Conservation (phyloP, 768 basidiomycete genomes). For the Agaricus blazei region DNA sequence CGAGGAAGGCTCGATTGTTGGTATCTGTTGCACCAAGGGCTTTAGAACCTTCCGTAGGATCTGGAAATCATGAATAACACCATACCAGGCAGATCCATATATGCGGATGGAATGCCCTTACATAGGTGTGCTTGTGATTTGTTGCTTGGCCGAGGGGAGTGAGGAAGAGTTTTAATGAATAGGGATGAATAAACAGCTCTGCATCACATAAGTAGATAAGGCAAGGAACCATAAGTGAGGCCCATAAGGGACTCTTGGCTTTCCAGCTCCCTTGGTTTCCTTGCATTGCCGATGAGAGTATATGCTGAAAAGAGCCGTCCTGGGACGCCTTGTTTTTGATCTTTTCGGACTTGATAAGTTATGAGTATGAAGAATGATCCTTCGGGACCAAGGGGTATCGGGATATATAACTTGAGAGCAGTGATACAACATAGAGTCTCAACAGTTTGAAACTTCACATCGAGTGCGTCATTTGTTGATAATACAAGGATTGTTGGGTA, state of each 20-base stretch:
- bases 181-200: slow-evolving; percentile 34
- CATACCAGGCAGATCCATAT: slow-evolving; percentile 55
- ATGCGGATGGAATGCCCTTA: slow-evolving; percentile 34
- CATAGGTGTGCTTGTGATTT: slow-evolving; percentile 26
- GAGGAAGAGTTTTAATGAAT: slow-evolving; percentile 32
- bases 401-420: slow-evolving; percentile 1
- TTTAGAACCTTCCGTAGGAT: slow-evolving; percentile 7
- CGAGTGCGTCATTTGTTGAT: background rate
- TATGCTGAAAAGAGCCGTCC: slow-evolving; percentile 19
- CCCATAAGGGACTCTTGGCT: slow-evolving; percentile 37
- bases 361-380: background rate
- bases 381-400: background rate
- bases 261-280: background rate
- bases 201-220: slow-evolving; percentile 43
- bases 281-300: slow-evolving; percentile 19
- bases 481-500: slow-evolving; percentile 1
- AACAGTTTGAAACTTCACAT: background rate
- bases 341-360: slow-evolving; percentile 5
- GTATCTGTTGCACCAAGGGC: slow-evolving; percentile 14
- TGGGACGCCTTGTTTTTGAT: slow-evolving; percentile 16
- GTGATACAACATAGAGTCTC: slow-evolving; percentile 1
- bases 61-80: slow-evolving; percentile 42
- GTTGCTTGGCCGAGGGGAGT: slow-evolving; percentile 26
- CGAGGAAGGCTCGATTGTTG: slow-evolving; percentile 31
- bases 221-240: slow-evolving; percentile 36